Percentiles rank a stretch among this genome's conserved stretches.
Conservation (phyloP, 2,329 filamentous ascomycete genomes). For the Keithomyces neogunnii region DNA sequence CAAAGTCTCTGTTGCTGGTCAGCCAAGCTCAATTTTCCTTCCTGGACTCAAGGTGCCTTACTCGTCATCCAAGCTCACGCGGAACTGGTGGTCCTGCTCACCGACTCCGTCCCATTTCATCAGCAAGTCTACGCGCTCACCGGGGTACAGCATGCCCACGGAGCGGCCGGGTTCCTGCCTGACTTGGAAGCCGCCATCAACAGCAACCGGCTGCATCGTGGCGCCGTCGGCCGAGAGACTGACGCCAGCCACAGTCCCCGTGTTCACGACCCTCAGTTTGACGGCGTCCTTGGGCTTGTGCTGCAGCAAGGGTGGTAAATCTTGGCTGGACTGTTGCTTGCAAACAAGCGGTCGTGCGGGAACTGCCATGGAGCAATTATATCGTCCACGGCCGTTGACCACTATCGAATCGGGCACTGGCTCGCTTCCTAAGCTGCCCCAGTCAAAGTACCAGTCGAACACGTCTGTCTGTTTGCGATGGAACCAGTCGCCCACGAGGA, state of each 20-base stretch:
- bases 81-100: conserved; percentile 9
- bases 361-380: conserved; percentile 20
- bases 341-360: conserved; percentile 16
- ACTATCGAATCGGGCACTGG: conserved; percentile 23
- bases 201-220: conserved; percentile 11
- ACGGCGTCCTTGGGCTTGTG: conserved; percentile 1
- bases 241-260: conserved; percentile 15
- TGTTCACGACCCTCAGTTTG: conserved; percentile 16
- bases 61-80: conserved; percentile 18
- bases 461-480: conserved; percentile 31
- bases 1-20: conserved; percentile 12
- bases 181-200: conserved; percentile 15
- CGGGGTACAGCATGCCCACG: conserved; percentile 17
- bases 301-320: conserved; percentile 10
- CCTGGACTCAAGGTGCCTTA: conserved; percentile 4
- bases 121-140: conserved; percentile 15
- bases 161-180: conserved; percentile 7
- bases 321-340: conserved; percentile 1
- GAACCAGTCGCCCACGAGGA: conserved; percentile 37
- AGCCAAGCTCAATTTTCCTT: background rate
- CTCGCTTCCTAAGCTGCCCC: conserved; percentile 32
- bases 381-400: conserved; percentile 25
- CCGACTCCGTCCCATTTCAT: conserved; percentile 10
- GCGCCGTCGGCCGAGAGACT: conserved; percentile 13
- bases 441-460: conserved; percentile 17